These are phyloP conservation scores for Acer yangbiense DNA, from an alignment of 345 rosid species.

Conservation along the genomic window DNA sequence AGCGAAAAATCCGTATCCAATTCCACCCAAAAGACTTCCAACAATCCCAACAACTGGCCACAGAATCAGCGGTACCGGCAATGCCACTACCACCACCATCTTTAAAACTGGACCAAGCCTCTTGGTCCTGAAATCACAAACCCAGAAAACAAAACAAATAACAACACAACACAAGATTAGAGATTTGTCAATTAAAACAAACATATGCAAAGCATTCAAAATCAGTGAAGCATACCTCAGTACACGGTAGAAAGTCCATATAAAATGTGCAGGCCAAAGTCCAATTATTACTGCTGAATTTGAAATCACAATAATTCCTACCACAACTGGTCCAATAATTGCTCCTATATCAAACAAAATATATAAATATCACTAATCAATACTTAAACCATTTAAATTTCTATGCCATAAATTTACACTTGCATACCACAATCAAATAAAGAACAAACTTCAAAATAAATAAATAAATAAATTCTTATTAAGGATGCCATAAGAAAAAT, in stretches of 20 bases:
- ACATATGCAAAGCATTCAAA: no score
- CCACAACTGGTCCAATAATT: slow-evolving; percentile 55
- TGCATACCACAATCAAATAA: background rate
- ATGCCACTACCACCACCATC: slow-evolving; percentile 47
- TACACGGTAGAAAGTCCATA: slow-evolving; percentile 77
- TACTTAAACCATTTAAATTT: background rate
- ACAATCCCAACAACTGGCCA: slow-evolving; percentile 68
- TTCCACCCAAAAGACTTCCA: slow-evolving; percentile 72
- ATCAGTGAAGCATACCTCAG: slow-evolving; percentile 40
- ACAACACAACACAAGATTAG: background rate
- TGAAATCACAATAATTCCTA: slow-evolving; percentile 49
- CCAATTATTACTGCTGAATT: slow-evolving; percentile 68
- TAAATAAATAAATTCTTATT: no score
- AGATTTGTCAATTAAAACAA: background rate
- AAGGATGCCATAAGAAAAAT: background rate
- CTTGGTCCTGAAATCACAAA: slow-evolving; percentile 51
- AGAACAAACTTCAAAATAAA: no score
- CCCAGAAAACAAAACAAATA: slow-evolving; percentile 3
- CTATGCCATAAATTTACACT: background rate
- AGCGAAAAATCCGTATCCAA: slow-evolving; percentile 74
- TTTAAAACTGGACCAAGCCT: slow-evolving; percentile 70
- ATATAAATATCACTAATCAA: background rate
- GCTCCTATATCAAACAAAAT: slow-evolving; percentile 39
- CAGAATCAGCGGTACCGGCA: slow-evolving; percentile 69
- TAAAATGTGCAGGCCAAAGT: slow-evolving; percentile 79